Conservation (phyloP, 177 flowering plant genomes). For the Vitis hybrid region DNA sequence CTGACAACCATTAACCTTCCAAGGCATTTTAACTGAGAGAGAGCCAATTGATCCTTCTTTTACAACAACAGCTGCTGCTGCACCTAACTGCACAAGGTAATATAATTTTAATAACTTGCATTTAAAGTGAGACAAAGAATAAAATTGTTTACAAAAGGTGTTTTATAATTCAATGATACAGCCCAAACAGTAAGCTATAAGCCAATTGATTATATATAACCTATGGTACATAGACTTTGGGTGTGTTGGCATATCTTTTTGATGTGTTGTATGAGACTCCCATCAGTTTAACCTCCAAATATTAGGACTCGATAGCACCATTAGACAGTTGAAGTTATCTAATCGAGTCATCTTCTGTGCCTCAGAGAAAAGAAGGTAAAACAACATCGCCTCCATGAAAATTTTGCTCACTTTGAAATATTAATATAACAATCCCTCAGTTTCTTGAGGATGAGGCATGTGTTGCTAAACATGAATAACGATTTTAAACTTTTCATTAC, state of each 20-base stretch:
- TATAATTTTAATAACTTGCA: neutral
- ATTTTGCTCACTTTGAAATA: neutral
- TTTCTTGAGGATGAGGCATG: too few relatives aligned
- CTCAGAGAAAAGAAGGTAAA: neutral
- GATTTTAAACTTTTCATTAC: too few relatives aligned
- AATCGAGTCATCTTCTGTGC: neutral
- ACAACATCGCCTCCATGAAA: neutral
- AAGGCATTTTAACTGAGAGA: conserved; percentile 65
- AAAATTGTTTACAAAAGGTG: neutral
- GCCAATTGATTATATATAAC: neutral
- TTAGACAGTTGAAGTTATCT: too few relatives aligned
- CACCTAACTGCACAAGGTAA: conserved; percentile 48
- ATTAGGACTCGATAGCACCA: neutral
- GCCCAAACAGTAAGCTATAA: neutral
- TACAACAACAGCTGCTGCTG: conserved; percentile 44
- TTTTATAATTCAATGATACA: neutral
- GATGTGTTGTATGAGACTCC: neutral
- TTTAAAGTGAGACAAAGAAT: neutral
- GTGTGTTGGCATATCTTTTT: neutral
- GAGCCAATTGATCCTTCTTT: conserved; percentile 93
- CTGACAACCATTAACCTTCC: conserved; percentile 69
- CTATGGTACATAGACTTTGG: neutral
- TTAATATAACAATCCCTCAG: neutral
- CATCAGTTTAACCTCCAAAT: neutral
- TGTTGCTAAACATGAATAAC: too few relatives aligned